Evolutionary conservation across 345 rosid genomes (phyloP), one percentile per base, ranked within the genome.

Genomic region (Euphorbia tirucalli): DNA sequence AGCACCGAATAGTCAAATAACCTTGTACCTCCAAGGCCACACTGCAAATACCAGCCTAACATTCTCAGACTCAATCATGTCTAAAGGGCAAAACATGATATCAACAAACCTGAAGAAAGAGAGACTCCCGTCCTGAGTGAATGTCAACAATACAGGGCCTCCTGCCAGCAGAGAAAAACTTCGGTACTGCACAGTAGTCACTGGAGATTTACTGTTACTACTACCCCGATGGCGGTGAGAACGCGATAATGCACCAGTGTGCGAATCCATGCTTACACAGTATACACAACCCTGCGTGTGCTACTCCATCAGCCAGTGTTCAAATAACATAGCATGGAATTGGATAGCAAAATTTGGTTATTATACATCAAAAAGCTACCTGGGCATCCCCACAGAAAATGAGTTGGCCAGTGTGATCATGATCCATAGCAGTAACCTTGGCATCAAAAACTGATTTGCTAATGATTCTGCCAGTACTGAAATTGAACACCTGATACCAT

Each of bases 381-480:
- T 85, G 91, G 25, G 82, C 90, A 85, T 95, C 99, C 41, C 99
- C 97, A 66, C 99, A 92, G 85, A 95, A 95, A 72, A 95, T 82
- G 41, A 90, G 87, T 31, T 90, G 95, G 83, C 99, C 97, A 52
- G 99, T 86, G 81, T 95, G 99, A 78, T 95, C 99, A 73, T 95
- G 96, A 79, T 95, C 99, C 97, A 92, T 87, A n/a, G 99, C 72
- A 52, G 97, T 92, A 66, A 95, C 84, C 79, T 84, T 91, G 65
- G 81, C 82, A 28, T 88, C 90, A 31, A 90, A 78, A 56, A 68
- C 50, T 74, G 80, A 72, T 74, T 87, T 95, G 68, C 80, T 78
- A 44, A 95, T 89, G 60, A 82, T 66, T 81, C 99, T 88, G 54
- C 99, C 99, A n/a, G 99, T 95, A 89, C 99, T 92, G 83, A 95